These are phyloP conservation scores for Meripilus lineatus DNA, from an alignment of 1,284 basidiomycete species.

Conservation along the genomic window DNA sequence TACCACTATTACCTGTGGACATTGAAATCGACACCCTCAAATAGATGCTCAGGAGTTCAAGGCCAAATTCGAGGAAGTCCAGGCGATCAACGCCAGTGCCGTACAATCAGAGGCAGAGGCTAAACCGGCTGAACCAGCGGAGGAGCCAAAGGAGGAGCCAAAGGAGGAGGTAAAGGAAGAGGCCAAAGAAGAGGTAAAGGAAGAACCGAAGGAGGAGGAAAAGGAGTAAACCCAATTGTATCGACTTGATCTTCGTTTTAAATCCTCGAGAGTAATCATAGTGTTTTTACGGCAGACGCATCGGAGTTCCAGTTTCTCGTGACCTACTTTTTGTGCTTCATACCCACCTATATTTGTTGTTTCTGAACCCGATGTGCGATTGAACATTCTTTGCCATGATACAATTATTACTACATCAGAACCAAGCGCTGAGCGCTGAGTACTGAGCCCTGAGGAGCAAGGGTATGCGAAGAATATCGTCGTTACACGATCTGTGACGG, in stretches of 20 bases:
- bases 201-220: slow-evolving; percentile 18
- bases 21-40: slow-evolving; percentile 7
- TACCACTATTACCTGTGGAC: background rate
- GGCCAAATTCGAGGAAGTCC: slow-evolving; percentile 80
- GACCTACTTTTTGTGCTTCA: background rate
- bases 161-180: slow-evolving; percentile 1
- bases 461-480: no score
- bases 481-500: background rate
- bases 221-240: no score
- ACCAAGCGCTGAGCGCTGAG: no score
- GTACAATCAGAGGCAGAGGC: slow-evolving; percentile 21
- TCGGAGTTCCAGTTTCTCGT: no score
- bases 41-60: slow-evolving; percentile 90
- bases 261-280: no score
- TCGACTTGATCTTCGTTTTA: no score
- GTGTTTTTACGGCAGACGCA: no score
- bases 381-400: slow-evolving; percentile 1
- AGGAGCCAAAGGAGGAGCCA: slow-evolving; percentile 17
- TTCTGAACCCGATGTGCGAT: slow-evolving; percentile 1
- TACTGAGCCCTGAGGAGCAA: no score
- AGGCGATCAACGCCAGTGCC: slow-evolving; percentile 63
- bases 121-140: slow-evolving; percentile 15
- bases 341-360: slow-evolving; percentile 4
- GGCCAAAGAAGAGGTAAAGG: slow-evolving; percentile 17
- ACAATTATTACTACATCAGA: slow-evolving; percentile 2